Evolutionary conservation across 1,284 basidiomycete genomes (phyloP).

Genomic region (Cutaneotrichosporon dermatis): DNA sequence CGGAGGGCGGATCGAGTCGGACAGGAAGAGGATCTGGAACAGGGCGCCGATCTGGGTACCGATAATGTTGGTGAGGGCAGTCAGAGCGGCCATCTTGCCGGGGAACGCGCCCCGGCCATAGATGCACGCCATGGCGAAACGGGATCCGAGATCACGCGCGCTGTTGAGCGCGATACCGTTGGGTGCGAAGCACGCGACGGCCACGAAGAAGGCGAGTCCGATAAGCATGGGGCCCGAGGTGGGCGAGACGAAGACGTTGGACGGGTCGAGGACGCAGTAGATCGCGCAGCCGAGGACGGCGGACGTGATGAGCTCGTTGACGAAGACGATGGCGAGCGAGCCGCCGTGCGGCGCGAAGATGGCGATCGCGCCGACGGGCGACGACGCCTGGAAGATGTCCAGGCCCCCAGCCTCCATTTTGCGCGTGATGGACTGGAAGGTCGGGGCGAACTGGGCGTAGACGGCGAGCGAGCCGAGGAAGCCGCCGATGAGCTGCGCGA

Average conservation of each 20-base stretch:
- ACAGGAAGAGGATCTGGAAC: conserved; percentile 17
- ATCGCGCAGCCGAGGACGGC: conserved; percentile 6
- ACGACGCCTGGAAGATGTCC: background rate
- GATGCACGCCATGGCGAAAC: conserved; percentile 12
- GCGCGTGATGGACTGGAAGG: conserved; percentile 1
- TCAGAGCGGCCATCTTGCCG: conserved; percentile 6
- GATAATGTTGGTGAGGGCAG: conserved; percentile 12
- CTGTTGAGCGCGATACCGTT: conserved; percentile 18
- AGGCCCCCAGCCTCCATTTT: conserved; percentile 4
- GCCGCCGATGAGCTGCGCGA: conserved; percentile 35
- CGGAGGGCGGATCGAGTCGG: conserved; percentile 11
- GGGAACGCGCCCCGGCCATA: conserved; percentile 13
- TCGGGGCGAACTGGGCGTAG: conserved; percentile 4
- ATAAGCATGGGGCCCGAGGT: conserved; percentile 7
- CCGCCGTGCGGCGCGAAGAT: background rate
- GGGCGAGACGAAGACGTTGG: conserved; percentile 16
- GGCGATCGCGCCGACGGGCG: conserved; percentile 9
- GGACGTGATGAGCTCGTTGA: conserved; percentile 13
- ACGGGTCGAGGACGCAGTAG: conserved; percentile 16
- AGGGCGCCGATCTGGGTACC: conserved; percentile 8
- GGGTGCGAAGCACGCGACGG: conserved; percentile 2
- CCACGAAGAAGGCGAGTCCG: conserved; percentile 11
- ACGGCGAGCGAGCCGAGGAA: conserved; percentile 8
- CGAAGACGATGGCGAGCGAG: conserved; percentile 9
- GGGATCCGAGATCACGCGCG: conserved; percentile 18